phyloP scores from a whole-genome alignment of 179 eudicot species.

The Camellia oleifera region DNA sequence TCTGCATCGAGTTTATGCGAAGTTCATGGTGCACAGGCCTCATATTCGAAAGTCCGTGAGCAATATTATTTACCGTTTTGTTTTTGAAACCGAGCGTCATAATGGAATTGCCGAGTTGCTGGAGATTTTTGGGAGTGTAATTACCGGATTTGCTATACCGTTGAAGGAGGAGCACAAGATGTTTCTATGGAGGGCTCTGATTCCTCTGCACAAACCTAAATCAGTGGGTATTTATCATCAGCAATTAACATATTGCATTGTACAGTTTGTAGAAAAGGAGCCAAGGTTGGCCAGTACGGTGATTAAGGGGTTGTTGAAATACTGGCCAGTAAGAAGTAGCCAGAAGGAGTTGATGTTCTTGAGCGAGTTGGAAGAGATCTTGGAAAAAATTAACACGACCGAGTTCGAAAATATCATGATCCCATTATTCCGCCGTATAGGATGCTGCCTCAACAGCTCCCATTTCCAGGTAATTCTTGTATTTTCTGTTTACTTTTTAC shows the following conservation, averaged over 20 bases:
- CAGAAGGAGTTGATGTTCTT: conserved; percentile 93
- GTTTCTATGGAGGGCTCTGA: conserved; percentile 63
- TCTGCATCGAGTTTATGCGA: conserved; percentile 84
- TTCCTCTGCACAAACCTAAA: conserved; percentile 87
- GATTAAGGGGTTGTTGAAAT: conserved; percentile 70
- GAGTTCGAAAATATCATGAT: conserved; percentile 87
- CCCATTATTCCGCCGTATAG: conserved; percentile 68
- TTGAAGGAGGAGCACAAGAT: conserved; percentile 92
- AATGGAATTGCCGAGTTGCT: conserved; percentile 82
- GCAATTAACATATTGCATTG: conserved; percentile 70
- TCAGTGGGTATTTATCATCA: conserved; percentile 72
- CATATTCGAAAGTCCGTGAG: conserved; percentile 77
- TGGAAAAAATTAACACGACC: conserved; percentile 60
- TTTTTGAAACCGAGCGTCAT: conserved; percentile 77
- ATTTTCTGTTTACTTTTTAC: neutral
- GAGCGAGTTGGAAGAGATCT: conserved; percentile 80
- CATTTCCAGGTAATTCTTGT: conserved; percentile 78
- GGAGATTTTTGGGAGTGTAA: conserved; percentile 91
- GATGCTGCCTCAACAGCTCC: conserved; percentile 74
- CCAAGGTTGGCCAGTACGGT: conserved; percentile 66
- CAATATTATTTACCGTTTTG: conserved; percentile 70
- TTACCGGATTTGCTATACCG: conserved; percentile 88
- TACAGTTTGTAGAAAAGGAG: conserved; percentile 84
- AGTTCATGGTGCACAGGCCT: conserved; percentile 91
- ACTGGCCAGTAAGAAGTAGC: conserved; percentile 88